Evolutionary conservation across 2,329 filamentous ascomycete species (phyloP).

Genomic region (Magnaporthiopsis poae): DNA sequence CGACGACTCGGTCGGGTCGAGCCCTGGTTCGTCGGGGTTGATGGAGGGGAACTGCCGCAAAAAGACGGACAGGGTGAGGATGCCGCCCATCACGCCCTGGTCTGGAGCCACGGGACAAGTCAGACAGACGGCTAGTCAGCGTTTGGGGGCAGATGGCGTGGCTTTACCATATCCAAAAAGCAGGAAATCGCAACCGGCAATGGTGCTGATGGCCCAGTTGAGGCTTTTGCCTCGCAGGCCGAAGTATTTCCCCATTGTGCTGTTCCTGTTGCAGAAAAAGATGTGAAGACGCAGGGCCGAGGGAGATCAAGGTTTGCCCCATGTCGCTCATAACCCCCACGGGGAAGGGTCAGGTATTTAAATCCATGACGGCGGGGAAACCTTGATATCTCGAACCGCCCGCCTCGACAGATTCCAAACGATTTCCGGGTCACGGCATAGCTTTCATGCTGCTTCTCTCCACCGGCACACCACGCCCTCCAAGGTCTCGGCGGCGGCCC

Average conservation of each 20-base stretch:
- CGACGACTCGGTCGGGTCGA: slow-evolving; percentile 23
- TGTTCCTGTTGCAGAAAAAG: not conserved
- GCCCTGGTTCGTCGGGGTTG: slow-evolving; percentile 31
- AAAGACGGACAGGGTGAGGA: slow-evolving; percentile 59
- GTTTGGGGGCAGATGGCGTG: not conserved
- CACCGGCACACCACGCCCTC: no score
- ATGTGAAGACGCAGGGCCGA: not conserved
- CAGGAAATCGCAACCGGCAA: slow-evolving; percentile 64
- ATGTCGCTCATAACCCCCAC: not conserved
- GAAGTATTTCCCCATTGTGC: slow-evolving; percentile 37
- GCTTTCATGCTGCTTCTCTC: not conserved
- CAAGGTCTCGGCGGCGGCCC: not conserved
- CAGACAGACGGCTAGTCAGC: no score
- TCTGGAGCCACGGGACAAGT: slow-evolving; percentile 35
- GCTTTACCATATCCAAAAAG: slow-evolving; percentile 46
- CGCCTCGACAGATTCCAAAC: no score
- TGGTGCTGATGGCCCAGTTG: slow-evolving; percentile 59
- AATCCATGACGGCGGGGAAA: not conserved
- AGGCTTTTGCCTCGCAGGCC: slow-evolving; percentile 56
- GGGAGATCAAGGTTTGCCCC: not conserved
- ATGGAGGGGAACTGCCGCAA: slow-evolving; percentile 43
- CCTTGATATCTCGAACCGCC: no score
- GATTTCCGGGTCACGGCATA: not conserved
- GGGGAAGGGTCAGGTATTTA: not conserved
- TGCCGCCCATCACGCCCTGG: slow-evolving; percentile 66